Evolutionary conservation across 495 filamentous ascomycete genomes (phyloP), one percentile per base, ranked within the genome.

Genomic region (Clavariopsis aquatica): DNA sequence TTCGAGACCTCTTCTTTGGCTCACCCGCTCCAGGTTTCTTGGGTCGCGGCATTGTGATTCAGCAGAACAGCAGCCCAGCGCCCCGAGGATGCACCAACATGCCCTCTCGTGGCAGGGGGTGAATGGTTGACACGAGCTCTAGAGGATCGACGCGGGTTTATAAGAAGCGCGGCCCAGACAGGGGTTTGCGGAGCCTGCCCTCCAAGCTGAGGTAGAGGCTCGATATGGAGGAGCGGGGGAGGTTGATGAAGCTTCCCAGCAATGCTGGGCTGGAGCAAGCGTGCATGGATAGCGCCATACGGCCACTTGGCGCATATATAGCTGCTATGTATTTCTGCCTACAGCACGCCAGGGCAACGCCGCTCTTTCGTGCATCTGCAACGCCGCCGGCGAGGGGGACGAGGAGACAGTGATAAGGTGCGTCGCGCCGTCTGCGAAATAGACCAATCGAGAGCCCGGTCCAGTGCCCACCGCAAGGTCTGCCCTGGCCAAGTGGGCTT

Each of bases 1-100:
- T 92, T 47, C 91, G 83, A 71, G 89, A 92, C 73, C 91, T 80
- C 70, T 83, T 80, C 71, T 81, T 80, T 41, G 78, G 76, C 60
- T 79, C 79, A 43, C 66, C 61, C 31, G 71, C 71, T 19, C 69
- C 60, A 17, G 72, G 73, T 56, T 75, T 78, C 71, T 75, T 77
- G 41, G 75, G 74, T 52, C 76, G 73, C 19, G 76, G 76, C 76
- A 78, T 78, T 22, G 52, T 43, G 7, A 6, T 17, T 52, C 17
- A 43, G 12, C 19, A 29, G 51, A 23, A n/a, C 28, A 41, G 38
- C 27, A 2, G 58, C 15, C 20, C 17, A 12, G 29, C 12, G 52
- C 52, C 10, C 17, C 12, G 29, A 7, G 12, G 24, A 15, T 56
- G 43, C 52, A 12, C 19, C 12, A 31, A 53, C 51, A 49, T 65